Percentiles rank a stretch among this genome's conserved stretches.
These are phyloP conservation scores for Osmanthus fragrans DNA, from an alignment of 257 asterid species.

Conservation along the genomic window DNA sequence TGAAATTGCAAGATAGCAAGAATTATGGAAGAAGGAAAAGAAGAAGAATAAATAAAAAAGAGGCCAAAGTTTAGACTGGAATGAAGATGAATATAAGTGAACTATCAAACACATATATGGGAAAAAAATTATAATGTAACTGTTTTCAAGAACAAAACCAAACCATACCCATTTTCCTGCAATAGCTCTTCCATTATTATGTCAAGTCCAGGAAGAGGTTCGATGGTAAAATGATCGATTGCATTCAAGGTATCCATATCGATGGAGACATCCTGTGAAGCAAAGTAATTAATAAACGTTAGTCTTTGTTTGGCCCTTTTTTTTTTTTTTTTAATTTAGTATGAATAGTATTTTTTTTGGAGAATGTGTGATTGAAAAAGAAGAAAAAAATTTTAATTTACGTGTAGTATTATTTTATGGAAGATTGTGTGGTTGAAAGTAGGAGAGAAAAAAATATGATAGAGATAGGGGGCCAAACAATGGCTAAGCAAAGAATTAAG, in stretches of 20 bases:
- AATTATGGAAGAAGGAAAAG: background rate
- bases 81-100: background rate
- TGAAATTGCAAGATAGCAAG: too few species aligned
- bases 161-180: conserved; percentile 83
- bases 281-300: conserved; percentile 7
- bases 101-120: too few species aligned
- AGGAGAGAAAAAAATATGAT: too few species aligned
- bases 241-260: conserved; percentile 32
- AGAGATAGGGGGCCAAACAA: too few species aligned
- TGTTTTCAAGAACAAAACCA: background rate
- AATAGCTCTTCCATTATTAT: conserved; percentile 70
- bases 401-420: too few species aligned
- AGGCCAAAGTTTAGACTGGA: background rate
- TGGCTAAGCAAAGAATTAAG: conserved; percentile 7
- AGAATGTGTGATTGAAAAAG: too few species aligned
- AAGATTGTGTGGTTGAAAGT: too few species aligned
- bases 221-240: conserved; percentile 46
- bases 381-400: too few species aligned
- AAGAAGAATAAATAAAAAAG: too few species aligned
- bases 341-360: too few species aligned
- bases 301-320: too few species aligned
- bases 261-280: conserved; percentile 50
- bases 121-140: background rate
- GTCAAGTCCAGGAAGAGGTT: conserved; percentile 91
- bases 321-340: too few species aligned